phyloP scores from a whole-genome alignment of 768 basidiomycete species.

The Trichaptum fuscoviolaceum region DNA sequence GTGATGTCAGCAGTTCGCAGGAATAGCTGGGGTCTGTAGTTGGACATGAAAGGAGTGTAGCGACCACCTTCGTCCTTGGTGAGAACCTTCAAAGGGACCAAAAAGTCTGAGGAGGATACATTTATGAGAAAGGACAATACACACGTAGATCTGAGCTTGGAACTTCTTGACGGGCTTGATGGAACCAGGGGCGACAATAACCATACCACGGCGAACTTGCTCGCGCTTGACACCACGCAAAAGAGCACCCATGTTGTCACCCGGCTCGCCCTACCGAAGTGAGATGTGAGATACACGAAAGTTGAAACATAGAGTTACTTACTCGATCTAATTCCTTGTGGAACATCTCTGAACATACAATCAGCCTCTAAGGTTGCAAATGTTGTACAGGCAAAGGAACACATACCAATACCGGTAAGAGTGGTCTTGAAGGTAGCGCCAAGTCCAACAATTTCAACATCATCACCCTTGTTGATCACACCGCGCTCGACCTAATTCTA shows the following conservation, averaged over 20 bases:
- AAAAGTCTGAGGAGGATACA: slow-evolving; percentile 5
- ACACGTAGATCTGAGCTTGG: slow-evolving; percentile 84
- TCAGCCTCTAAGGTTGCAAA: slow-evolving; percentile 9
- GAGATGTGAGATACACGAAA: slow-evolving; percentile 4
- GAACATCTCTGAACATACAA: slow-evolving; percentile 78
- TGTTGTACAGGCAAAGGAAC: background rate
- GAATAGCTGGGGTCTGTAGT: slow-evolving; percentile 95
- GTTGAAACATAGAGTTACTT: slow-evolving; percentile 17
- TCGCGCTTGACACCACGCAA: slow-evolving; percentile 97
- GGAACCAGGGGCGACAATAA: slow-evolving; percentile 81
- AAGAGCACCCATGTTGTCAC: slow-evolving; percentile 98
- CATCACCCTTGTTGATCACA: slow-evolving; percentile 81
- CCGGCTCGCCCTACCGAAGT: slow-evolving; percentile 74
- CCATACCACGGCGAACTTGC: slow-evolving; percentile 89
- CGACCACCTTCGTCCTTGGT: slow-evolving; percentile 89
- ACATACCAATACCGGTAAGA: slow-evolving; percentile 86
- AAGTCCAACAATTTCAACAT: slow-evolving; percentile 89
- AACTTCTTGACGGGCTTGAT: slow-evolving; percentile 96
- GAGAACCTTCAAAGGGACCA: slow-evolving; percentile 45
- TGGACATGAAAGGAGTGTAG: slow-evolving; percentile 86
- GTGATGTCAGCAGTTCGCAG: slow-evolving; percentile 95
- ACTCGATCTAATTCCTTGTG: slow-evolving; percentile 98
- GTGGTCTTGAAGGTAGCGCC: slow-evolving; percentile 84
- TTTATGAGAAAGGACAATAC: slow-evolving; percentile 18
- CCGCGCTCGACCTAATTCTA: slow-evolving; percentile 80